Conservation (phyloP, 139 green algal species). For the Astrephomene gubernaculifera region DNA sequence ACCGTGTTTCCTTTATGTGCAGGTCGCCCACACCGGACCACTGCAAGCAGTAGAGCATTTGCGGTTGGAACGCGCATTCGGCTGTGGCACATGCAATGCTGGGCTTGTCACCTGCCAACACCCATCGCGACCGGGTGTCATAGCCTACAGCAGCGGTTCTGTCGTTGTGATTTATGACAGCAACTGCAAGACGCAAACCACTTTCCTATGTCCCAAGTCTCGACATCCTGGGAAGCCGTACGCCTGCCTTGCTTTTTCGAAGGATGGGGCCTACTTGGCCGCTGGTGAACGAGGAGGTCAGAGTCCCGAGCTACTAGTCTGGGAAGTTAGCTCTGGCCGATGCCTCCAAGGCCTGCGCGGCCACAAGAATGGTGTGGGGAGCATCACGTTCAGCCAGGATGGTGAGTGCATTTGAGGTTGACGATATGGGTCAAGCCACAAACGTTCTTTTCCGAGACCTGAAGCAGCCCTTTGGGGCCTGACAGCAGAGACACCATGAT, state of each 20-base stretch:
- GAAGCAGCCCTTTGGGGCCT: too few species aligned
- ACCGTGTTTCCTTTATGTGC: too few species aligned
- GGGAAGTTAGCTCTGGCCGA: constrained; percentile 31
- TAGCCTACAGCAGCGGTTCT: constrained; percentile 43
- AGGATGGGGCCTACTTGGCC: constrained; percentile 48
- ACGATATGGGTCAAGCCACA: too few species aligned
- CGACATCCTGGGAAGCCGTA: constrained; percentile 9
- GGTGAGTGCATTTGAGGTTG: too few species aligned
- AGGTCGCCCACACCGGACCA: too few species aligned
- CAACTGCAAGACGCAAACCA: constrained; percentile 34
- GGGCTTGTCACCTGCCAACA: not conserved
- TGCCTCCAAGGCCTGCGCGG: constrained; percentile 39
- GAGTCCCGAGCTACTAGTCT: constrained; percentile 50
- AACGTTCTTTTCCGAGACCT: too few species aligned
- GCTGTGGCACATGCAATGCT: not conserved
- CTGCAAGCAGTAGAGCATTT: too few species aligned
- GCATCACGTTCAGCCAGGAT: constrained; percentile 59
- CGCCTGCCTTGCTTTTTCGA: constrained; percentile 46
- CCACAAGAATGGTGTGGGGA: constrained; percentile 58
- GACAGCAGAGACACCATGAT: too few species aligned
- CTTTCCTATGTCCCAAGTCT: constrained; percentile 34
- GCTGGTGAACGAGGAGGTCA: constrained; percentile 51
- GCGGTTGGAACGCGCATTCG: constrained; percentile 16
- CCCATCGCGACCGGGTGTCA: constrained; percentile 1
- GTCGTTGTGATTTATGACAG: constrained; percentile 48